Base-by-base conservation (phyloP, 164 flowering plant species). In the Tetracentron sinense region DNA sequence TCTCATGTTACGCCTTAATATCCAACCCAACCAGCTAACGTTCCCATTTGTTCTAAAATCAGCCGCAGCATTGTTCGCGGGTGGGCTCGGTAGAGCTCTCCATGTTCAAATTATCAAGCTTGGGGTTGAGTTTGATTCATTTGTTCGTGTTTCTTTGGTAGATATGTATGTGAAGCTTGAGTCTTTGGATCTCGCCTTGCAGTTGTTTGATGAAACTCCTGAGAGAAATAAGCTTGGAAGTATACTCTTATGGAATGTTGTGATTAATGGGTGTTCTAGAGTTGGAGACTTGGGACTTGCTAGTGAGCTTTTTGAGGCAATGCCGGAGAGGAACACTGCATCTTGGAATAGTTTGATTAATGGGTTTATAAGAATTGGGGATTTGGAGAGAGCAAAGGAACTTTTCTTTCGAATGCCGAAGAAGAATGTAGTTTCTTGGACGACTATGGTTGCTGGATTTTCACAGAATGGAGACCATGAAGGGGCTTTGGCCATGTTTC, bases 261-360 rank as follows among this genome's bases (percentile, higher is more conserved):
- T 85, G 79, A 78, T 85, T 65, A 77, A 79, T 70, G 86, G 86
- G 56, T 82, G 69, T 70, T 81, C 80, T 73, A 73, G 71, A 67
- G 74, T 12, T 21, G 82, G 83, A 11, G 72, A 81, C 19, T n/a
- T 73, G 64, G 20, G 54, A 33, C 80, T 57, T 67, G 83, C 80
- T 15, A 17, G 48, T 21, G 72, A 61, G 69, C 62, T 80, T 56
- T 77, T 82, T 22, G 74, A 76, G 73, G 70, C 67, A 7, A 79
- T 85, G 87, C 83, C 83, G 0, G 76, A 72, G 70, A 80, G 77
- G 69, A 74, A 71, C 67, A 14, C 28, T n/a, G 83, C 57, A 20
- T 81, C 90, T 67, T 82, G 85, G 83, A 76, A 74, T 71, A 59
- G 78, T 71, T 69, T 81, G 73, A 77, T 82, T 58, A 70, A 79